A percentile compares a stretch with the other conserved stretches of the same genome.
Evolutionary conservation across 2,329 filamentous ascomycete genomes (phyloP).

Genomic region (Fusarium annulatum): DNA sequence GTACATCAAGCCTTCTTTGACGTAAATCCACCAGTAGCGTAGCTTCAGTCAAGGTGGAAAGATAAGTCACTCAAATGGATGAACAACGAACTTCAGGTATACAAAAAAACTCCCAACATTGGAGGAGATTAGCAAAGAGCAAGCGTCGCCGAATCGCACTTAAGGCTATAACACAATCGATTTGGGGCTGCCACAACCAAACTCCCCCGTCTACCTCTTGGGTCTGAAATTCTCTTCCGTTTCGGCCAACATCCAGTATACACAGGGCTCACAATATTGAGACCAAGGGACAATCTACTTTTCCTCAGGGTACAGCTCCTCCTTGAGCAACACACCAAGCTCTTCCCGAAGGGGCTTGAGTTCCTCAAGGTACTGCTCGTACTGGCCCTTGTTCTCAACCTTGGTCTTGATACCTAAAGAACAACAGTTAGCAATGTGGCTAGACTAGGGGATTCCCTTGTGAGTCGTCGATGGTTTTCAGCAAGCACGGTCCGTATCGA

Average conservation of each 20-base stretch:
- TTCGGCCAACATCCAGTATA: slow-evolving; percentile 53
- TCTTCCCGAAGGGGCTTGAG: slow-evolving; percentile 94
- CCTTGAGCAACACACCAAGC: slow-evolving; percentile 90
- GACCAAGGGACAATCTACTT: slow-evolving; percentile 52
- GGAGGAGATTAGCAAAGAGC: slow-evolving; percentile 37
- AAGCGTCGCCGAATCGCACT: slow-evolving; percentile 40
- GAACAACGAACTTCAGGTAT: slow-evolving; percentile 15
- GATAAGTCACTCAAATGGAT: slow-evolving; percentile 8
- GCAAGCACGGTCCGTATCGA: neutral
- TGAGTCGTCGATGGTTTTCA: neutral
- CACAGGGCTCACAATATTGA: slow-evolving; percentile 38
- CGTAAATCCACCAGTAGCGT: neutral
- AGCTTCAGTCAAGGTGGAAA: neutral
- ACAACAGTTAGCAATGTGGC: slow-evolving; percentile 31
- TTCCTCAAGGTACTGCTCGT: slow-evolving; percentile 94
- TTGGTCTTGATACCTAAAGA: slow-evolving; percentile 92
- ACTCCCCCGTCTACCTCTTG: slow-evolving; percentile 47
- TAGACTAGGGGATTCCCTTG: neutral
- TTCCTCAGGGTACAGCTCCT: slow-evolving; percentile 85
- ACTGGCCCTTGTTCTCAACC: slow-evolving; percentile 98
- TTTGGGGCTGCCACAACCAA: slow-evolving; percentile 47
- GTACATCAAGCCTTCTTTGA: neutral
- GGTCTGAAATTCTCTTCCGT: slow-evolving; percentile 42
- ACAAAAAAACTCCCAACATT: slow-evolving; percentile 37
- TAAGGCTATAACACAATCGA: slow-evolving; percentile 49